Evolutionary conservation across 768 basidiomycete genomes (phyloP).

Genomic region (Boletus insuetus): DNA sequence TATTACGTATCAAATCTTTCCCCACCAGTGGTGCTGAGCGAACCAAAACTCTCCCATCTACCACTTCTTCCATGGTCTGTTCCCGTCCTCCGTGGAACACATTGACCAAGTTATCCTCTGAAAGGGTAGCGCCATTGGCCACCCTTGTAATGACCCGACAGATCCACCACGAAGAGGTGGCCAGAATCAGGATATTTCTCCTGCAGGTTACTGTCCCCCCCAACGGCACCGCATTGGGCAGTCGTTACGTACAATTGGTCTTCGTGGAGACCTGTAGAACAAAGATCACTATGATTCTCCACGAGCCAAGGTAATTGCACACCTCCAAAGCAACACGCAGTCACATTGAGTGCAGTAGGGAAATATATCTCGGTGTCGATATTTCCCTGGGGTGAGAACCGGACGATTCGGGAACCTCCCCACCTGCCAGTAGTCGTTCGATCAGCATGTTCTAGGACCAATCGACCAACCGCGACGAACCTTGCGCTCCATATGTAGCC

Average conservation of each 20-base stretch:
- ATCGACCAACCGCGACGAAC: conserved; percentile 29
- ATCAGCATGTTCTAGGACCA: not conserved
- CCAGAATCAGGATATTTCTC: conserved; percentile 35
- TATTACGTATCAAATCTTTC: too few species aligned
- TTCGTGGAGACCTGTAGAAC: conserved; percentile 48
- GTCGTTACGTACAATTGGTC: conserved; percentile 59
- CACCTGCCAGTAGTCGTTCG: conserved; percentile 40
- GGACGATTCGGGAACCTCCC: conserved; percentile 58
- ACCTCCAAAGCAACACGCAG: conserved; percentile 65
- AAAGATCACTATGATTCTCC: not conserved
- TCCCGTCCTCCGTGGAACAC: not conserved
- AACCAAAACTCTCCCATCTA: not conserved
- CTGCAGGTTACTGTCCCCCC: conserved; percentile 45
- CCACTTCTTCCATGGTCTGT: not conserved
- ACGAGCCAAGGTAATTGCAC: conserved; percentile 2
- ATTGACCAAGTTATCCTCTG: conserved; percentile 11
- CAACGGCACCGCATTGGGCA: conserved; percentile 56
- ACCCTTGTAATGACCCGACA: conserved; percentile 27
- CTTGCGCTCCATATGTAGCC: conserved; percentile 67
- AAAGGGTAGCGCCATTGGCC: conserved; percentile 23
- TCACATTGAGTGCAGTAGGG: conserved; percentile 61
- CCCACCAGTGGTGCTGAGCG: too few species aligned
- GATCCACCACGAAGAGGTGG: conserved; percentile 33
- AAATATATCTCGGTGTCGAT: conserved; percentile 57
- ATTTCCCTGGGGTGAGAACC: conserved; percentile 52